Base-by-base conservation (phyloP, 1,284 basidiomycete genomes). In the Mixia osmundae region DNA sequence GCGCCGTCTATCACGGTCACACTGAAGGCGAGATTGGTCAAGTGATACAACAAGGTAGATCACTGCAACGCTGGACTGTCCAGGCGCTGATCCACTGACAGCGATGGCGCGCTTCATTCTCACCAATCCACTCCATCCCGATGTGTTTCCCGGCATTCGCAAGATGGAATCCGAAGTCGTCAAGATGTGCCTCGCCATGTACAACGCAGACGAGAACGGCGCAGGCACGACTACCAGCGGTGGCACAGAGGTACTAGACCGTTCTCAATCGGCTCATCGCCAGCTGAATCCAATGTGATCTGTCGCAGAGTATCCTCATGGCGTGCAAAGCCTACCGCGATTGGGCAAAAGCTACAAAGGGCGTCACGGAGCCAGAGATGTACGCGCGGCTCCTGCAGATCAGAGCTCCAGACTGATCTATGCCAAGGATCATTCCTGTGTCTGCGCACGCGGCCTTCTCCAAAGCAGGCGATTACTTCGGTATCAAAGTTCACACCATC, bases 131-230 rank as follows among this genome's bases (percentile, higher is more conserved):
- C 64, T 95, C 2, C 89, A 95, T 51, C 85, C 89, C 0, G 85
- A 91, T 44, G 74, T 91, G 24, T 95, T 97, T 61, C 87, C 89
- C 16, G 33, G 78, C 0, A 63, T 95, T 4, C 67, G 89, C 35
- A 87, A 91, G 60, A 97, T 97, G 89, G 89, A 97, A 54, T 76
- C 85, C 6, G 87, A 95, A 54, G 69, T 95, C 30, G 82, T 97
- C 29, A 64, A 76, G n/a, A 94, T 94, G 77, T 78, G 76, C 45
- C 63, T 95, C 31, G 66, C 68, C 40, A 65, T 89, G 61, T 63
- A 44, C 47, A 56, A 52, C 25, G 36, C 44, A 38, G 34, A 44
- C 44, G 75, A 78, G 2, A 10, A 41, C 2, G 61, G 67, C 31
- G 78, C 79, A 2, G 89, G 89, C 10, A 24, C 33, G 9, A 34